Evolutionary conservation across 129 eudicot species (phyloP).

Genomic region (Oenanthe sinensis): DNA sequence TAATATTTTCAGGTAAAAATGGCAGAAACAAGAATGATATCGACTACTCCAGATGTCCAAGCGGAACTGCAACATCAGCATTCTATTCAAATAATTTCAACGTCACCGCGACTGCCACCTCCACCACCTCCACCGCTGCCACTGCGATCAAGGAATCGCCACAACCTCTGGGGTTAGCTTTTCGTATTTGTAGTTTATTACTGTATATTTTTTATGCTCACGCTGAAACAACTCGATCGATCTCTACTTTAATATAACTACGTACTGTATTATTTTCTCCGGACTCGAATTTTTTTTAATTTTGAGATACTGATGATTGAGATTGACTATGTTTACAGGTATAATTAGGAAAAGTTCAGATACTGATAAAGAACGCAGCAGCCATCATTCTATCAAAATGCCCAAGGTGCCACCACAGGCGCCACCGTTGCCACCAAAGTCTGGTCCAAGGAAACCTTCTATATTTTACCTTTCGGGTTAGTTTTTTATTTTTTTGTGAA

Average conservation of each 20-base stretch:
- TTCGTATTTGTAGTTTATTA: no score
- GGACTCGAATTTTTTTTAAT: no score
- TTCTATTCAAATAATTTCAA: not conserved
- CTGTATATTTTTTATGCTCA: no score
- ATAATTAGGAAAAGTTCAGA: not conserved
- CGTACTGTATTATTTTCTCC: no score
- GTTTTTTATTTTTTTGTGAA: no score
- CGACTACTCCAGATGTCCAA: not conserved
- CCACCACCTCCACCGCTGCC: not conserved
- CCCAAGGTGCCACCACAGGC: not conserved
- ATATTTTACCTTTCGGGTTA: not conserved
- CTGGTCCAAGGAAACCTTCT: not conserved
- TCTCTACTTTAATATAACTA: no score
- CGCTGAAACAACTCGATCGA: no score
- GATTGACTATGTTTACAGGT: not conserved
- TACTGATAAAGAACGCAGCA: not conserved
- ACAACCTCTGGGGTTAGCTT: not conserved
- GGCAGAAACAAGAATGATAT: not conserved
- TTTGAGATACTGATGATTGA: no score
- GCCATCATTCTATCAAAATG: not conserved
- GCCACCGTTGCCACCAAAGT: not conserved
- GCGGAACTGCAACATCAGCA: not conserved
- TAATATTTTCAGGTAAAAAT: not conserved
- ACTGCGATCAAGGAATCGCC: not conserved
- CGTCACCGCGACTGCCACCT: not conserved